These are phyloP conservation scores for Tricholoma terreum DNA, from an alignment of 768 basidiomycete genomes.

Conservation along the genomic window DNA sequence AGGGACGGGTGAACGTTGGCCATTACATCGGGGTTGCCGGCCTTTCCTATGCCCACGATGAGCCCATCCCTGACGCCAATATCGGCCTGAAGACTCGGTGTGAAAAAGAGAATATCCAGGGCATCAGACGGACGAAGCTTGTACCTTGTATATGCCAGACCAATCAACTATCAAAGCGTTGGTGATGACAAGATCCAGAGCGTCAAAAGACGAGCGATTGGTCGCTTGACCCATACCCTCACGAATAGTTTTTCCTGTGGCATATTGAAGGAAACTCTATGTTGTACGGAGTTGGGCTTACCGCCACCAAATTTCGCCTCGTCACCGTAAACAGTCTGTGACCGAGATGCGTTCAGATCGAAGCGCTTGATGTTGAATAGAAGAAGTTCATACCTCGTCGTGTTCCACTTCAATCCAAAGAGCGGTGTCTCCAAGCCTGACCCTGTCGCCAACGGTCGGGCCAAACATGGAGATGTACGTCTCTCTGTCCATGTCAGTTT, in stretches of 20 bases:
- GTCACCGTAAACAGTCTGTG: conserved; percentile 84
- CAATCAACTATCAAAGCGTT: conserved; percentile 94
- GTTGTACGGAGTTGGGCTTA: conserved; percentile 21
- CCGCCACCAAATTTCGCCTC: conserved; percentile 99
- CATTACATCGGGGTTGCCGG: conserved; percentile 96
- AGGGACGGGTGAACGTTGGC: conserved; percentile 67
- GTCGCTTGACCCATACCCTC: conserved; percentile 97
- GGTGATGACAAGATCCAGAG: conserved; percentile 91
- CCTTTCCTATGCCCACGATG: conserved; percentile 92
- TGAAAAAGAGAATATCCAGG: neutral
- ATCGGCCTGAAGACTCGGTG: conserved; percentile 63
- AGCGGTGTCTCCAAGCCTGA: conserved; percentile 84
- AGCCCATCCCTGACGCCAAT: conserved; percentile 84
- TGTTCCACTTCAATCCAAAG: conserved; percentile 93
- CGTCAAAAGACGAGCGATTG: conserved; percentile 58
- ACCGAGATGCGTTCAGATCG: neutral
- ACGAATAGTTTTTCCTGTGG: conserved; percentile 82
- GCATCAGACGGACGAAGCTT: neutral
- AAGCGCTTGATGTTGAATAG: neutral
- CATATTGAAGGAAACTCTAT: neutral
- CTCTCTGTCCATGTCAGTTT: conserved; percentile 61
- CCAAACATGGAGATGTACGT: conserved; percentile 94
- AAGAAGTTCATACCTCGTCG: conserved; percentile 63
- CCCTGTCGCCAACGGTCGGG: conserved; percentile 86
- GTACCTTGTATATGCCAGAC: conserved; percentile 91